A percentile compares a stretch with the other conserved stretches of the same genome.
These are phyloP conservation scores for Aspergillus hortae DNA, from an alignment of 2,329 filamentous ascomycete species.

Conservation along the genomic window DNA sequence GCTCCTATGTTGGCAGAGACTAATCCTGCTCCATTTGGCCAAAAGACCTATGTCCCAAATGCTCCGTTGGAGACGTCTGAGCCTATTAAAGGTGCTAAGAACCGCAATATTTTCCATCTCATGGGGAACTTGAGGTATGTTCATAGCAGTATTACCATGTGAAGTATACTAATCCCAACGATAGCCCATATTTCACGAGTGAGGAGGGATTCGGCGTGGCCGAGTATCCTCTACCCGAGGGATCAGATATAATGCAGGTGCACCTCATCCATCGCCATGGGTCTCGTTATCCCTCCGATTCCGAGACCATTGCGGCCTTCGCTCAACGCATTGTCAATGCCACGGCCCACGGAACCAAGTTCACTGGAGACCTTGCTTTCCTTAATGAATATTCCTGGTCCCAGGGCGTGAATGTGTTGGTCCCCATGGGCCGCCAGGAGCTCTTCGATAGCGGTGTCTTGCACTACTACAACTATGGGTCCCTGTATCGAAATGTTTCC, in stretches of 20 bases:
- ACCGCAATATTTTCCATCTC: slow-evolving; percentile 65
- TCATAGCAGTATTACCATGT: neutral
- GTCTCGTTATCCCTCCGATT: slow-evolving; percentile 66
- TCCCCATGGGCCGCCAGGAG: slow-evolving; percentile 69
- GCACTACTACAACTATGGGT: slow-evolving; percentile 70
- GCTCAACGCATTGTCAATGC: slow-evolving; percentile 58
- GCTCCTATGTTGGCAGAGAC: slow-evolving; percentile 70
- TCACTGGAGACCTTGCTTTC: slow-evolving; percentile 58
- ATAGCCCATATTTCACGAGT: slow-evolving; percentile 64
- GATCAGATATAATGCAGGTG: slow-evolving; percentile 66
- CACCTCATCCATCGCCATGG: slow-evolving; percentile 73
- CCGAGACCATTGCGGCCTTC: slow-evolving; percentile 53
- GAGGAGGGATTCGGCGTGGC: slow-evolving; percentile 65
- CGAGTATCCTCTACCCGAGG: slow-evolving; percentile 65
- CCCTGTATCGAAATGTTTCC: slow-evolving; percentile 65
- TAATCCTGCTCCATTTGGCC: slow-evolving; percentile 61
- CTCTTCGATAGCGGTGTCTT: slow-evolving; percentile 67
- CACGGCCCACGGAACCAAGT: slow-evolving; percentile 37
- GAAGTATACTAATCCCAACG: no score
- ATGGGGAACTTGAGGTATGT: slow-evolving; percentile 60
- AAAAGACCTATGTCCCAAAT: slow-evolving; percentile 64
- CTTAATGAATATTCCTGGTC: slow-evolving; percentile 66
- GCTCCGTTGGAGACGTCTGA: slow-evolving; percentile 67
- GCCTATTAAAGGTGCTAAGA: slow-evolving; percentile 59
- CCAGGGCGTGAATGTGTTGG: slow-evolving; percentile 67